Conservation (phyloP, 1,284 basidiomycete genomes). For the Takashimella tepidaria region DNA sequence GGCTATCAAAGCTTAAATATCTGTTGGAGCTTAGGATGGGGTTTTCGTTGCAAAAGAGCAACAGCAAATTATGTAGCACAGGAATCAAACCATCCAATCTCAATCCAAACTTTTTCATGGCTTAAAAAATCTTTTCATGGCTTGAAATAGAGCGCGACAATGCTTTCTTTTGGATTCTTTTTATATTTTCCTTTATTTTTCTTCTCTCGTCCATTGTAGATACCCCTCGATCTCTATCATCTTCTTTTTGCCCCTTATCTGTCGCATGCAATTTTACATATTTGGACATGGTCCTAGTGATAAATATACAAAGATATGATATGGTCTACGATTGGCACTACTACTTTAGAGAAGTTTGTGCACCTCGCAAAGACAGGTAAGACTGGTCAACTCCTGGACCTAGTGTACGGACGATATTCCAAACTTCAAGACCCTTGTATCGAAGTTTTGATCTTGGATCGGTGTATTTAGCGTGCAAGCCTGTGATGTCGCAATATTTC, state of each 20-base stretch:
- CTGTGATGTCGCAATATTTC: constrained; percentile 54
- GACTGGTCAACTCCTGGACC: constrained; percentile 47
- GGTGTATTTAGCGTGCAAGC: constrained; percentile 48
- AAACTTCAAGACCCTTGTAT: constrained; percentile 48
- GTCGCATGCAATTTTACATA: too few species aligned
- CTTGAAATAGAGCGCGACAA: background rate
- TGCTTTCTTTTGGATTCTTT: background rate
- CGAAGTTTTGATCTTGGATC: constrained; percentile 48
- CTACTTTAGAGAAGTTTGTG: constrained; percentile 44
- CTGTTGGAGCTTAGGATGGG: too few species aligned
- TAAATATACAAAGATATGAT: background rate
- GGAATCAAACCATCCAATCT: too few species aligned
- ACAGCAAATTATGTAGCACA: too few species aligned
- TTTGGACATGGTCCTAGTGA: too few species aligned
- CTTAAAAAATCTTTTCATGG: background rate
- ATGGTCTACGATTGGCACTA: background rate
- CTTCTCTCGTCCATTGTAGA: too few species aligned
- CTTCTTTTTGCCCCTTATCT: too few species aligned
- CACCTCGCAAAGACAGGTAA: constrained; percentile 42
- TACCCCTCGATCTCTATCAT: background rate
- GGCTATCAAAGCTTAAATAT: constrained; percentile 24
- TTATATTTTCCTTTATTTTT: background rate
- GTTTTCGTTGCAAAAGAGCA: too few species aligned
- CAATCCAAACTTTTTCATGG: too few species aligned
- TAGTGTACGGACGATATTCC: constrained; percentile 44